Conservation (phyloP, 768 basidiomycete species). For the Tylopilus felleus region DNA sequence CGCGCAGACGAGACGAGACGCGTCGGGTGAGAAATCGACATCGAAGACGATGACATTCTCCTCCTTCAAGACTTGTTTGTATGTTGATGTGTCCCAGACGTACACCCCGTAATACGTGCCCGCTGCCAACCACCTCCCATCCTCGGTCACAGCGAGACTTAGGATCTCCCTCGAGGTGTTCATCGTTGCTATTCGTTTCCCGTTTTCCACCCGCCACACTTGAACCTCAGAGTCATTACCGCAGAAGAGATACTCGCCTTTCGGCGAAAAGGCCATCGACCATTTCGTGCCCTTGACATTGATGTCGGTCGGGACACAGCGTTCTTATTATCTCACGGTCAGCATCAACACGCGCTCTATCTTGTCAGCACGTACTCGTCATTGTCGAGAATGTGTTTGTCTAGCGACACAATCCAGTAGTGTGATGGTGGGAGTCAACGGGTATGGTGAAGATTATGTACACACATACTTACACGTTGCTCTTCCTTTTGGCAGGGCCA, state of each 20-base stretch:
- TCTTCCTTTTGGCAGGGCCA: too few species aligned
- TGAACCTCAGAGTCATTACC: neutral
- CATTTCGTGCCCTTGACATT: too few species aligned
- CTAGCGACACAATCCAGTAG: too few species aligned
- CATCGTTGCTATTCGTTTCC: too few species aligned
- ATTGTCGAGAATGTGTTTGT: too few species aligned
- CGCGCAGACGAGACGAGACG: neutral
- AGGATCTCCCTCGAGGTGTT: neutral
- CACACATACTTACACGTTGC: too few species aligned
- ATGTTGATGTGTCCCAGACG: neutral
- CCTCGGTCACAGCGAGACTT: neutral
- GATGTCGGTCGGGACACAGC: too few species aligned
- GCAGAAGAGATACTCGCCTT: neutral
- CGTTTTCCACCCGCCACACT: neutral
- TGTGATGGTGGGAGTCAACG: too few species aligned
- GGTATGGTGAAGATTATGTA: too few species aligned
- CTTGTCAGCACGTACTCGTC: too few species aligned
- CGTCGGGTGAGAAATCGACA: neutral
- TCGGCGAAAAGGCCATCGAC: neutral
- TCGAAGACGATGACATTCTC: neutral
- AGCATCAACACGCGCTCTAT: too few species aligned
- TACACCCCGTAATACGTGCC: neutral
- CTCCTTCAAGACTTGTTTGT: neutral
- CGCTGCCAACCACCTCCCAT: neutral
- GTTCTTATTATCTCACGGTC: too few species aligned